Conservation (phyloP, 140 eudicot genomes). For the Erigeron philadelphicus region DNA sequence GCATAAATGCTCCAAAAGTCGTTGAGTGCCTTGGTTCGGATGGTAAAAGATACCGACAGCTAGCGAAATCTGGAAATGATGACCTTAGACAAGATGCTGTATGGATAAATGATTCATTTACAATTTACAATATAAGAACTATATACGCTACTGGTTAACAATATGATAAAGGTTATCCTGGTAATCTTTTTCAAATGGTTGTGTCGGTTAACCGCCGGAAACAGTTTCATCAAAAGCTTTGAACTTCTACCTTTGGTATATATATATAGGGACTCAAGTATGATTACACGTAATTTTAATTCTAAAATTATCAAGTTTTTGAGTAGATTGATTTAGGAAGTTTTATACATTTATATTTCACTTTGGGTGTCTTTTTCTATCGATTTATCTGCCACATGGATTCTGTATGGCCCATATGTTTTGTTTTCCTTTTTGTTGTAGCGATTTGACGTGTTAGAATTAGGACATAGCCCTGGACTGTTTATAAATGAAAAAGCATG, state of each 20-base stretch:
- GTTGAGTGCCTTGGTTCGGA: slow-evolving; percentile 96
- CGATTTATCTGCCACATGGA: no score
- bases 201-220: not conserved
- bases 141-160: not conserved
- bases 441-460: no score
- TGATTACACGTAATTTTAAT: not conserved
- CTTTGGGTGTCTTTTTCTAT: not conserved
- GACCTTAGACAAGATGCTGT: slow-evolving; percentile 99
- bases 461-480: no score
- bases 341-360: not conserved
- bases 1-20: slow-evolving; percentile 94
- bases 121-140: not conserved
- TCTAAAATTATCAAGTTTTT: not conserved
- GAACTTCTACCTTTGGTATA: not conserved
- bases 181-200: not conserved
- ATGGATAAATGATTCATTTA: slow-evolving; percentile 14
- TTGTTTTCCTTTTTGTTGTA: not conserved
- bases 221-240: not conserved
- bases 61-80: slow-evolving; percentile 96
- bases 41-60: slow-evolving; percentile 85
- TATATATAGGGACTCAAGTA: no score
- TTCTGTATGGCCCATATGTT: not conserved
- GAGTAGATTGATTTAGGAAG: not conserved
- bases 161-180: not conserved
- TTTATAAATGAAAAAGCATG: no score